phyloP scores from a whole-genome alignment of 345 rosid species.

The Anacardium occidentale region DNA sequence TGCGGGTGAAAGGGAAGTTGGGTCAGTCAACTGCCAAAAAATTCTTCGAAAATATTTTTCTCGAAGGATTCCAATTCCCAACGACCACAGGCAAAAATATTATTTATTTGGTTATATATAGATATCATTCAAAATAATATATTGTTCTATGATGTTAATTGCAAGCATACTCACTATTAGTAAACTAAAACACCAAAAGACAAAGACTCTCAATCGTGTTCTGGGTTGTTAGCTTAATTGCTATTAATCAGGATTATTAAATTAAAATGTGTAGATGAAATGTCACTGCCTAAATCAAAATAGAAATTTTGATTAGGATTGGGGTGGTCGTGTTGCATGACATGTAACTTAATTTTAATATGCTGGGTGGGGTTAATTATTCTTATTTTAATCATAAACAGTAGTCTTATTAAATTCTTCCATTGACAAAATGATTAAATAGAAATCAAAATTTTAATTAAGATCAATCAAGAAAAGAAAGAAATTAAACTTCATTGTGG shows the following conservation, averaged over 20 bases:
- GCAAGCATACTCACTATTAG: background rate
- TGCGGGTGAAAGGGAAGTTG: slow-evolving; percentile 13
- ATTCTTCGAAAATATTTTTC: background rate
- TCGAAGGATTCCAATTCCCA: background rate
- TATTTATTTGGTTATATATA: no score
- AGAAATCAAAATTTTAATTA: background rate
- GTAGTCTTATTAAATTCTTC: background rate
- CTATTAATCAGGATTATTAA: background rate
- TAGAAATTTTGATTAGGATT: background rate
- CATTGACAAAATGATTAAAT: no score
- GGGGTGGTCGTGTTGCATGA: background rate
- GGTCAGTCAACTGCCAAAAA: slow-evolving; percentile 18
- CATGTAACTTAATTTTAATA: background rate
- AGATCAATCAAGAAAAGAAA: background rate
- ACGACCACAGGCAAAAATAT: background rate
- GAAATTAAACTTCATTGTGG: background rate
- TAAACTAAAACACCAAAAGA: slow-evolving; percentile 6
- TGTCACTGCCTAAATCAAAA: slow-evolving; percentile 23
- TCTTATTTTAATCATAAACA: background rate
- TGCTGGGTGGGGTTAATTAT: no score
- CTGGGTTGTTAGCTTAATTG: slow-evolving; percentile 12
- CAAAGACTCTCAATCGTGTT: background rate
- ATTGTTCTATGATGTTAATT: background rate
- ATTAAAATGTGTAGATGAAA: slow-evolving; percentile 21
- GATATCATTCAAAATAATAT: background rate